Conservation (phyloP, 345 rosid genomes). For the Pseudoturritis turrita region DNA sequence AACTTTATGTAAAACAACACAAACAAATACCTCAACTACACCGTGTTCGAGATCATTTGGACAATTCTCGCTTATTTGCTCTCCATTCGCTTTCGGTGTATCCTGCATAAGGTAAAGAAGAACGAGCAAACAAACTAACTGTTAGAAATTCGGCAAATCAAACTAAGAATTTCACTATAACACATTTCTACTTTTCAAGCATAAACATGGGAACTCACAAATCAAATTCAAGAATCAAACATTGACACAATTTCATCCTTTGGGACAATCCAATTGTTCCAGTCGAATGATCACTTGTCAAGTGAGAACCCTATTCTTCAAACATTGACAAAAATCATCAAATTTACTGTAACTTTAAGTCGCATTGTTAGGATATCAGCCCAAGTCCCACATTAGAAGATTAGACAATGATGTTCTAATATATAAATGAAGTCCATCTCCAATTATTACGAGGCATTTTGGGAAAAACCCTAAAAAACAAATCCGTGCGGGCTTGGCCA, state of each 20-base stretch:
- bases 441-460: no score
- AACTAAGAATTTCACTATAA: no score
- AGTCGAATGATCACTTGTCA: background rate
- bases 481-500: no score
- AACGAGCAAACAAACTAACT: background rate
- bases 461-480: no score
- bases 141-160: no score
- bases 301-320: background rate
- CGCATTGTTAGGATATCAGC: no score
- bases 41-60: slow-evolving; percentile 51
- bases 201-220: background rate
- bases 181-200: background rate
- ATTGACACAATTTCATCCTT: background rate
- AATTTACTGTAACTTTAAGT: background rate
- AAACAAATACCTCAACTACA: slow-evolving; percentile 50
- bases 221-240: background rate
- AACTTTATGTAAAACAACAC: background rate
- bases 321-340: background rate
- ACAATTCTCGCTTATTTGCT: slow-evolving; percentile 30
- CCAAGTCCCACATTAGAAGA: no score
- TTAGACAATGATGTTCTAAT: no score
- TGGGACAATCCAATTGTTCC: background rate
- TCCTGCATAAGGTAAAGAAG: slow-evolving; percentile 26
- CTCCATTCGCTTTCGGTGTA: slow-evolving; percentile 38
- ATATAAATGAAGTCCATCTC: no score